Percentiles rank a stretch among this genome's conserved stretches.
phyloP scores from a whole-genome alignment of 225 moss, liverwort and hornwort genomes.

The Ulota crispa region DNA sequence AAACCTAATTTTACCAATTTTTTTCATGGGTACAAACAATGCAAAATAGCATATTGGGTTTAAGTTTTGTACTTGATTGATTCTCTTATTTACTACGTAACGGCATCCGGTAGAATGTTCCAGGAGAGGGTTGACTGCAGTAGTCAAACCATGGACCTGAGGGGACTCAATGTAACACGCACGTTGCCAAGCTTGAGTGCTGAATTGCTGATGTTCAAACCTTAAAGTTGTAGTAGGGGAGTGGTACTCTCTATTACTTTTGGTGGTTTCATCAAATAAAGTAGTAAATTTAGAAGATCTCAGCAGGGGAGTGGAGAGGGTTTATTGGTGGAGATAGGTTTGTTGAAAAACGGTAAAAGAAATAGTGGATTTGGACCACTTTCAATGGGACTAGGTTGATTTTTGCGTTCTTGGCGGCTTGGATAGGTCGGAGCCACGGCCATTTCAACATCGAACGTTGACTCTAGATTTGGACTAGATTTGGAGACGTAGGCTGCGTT shows the following conservation, averaged over 20 bases:
- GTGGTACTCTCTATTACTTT: not conserved
- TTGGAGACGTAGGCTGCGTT: no score
- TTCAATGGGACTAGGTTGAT: not conserved
- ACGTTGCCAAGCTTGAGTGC: not conserved
- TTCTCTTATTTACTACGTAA: not conserved
- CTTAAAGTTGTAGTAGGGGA: not conserved
- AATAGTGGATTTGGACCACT: not conserved
- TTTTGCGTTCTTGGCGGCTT: not conserved
- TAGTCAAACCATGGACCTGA: slow-evolving; percentile 11
- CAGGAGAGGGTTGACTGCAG: not conserved
- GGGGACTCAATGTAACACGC: not conserved
- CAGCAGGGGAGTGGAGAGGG: not conserved
- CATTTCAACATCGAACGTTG: no score
- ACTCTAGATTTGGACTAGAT: no score
- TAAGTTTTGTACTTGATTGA: not conserved
- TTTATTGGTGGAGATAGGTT: not conserved
- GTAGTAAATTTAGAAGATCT: no score
- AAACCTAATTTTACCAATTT: no score
- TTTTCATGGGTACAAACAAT: no score
- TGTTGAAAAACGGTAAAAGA: not conserved
- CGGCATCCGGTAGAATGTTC: not conserved
- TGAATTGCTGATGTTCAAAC: no score
- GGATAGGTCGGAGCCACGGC: no score
- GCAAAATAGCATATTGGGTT: not conserved
- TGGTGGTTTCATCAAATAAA: not conserved